Evolutionary conservation across 441 rosid genomes (phyloP).

Genomic region (Cnidoscolus chayamansa): DNA sequence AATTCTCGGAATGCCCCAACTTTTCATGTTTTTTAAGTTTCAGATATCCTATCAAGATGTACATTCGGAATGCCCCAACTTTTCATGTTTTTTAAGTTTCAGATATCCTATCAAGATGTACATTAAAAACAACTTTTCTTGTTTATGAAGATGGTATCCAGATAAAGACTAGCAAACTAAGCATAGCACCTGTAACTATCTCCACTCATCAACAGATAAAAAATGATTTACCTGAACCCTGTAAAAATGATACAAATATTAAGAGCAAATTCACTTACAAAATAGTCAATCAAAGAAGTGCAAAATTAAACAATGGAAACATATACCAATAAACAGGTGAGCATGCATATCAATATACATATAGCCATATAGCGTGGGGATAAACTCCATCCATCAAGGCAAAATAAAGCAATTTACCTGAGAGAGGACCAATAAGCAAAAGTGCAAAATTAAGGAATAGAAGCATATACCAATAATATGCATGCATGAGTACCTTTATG

Average conservation of each 20-base stretch:
- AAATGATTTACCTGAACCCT: not conserved
- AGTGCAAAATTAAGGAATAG: not conserved
- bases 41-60: no score
- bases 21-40: no score
- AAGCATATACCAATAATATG: not conserved
- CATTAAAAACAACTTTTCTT: no score
- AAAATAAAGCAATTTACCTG: not conserved
- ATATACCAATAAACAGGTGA: not conserved
- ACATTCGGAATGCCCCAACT: constrained; percentile 34
- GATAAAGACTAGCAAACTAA: not conserved
- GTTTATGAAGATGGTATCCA: not conserved
- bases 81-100: no score
- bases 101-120: no score
- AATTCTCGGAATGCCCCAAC: constrained; percentile 15
- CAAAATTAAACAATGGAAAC: not conserved
- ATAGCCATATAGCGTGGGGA: not conserved
- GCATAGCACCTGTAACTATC: constrained; percentile 7
- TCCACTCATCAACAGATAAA: not conserved
- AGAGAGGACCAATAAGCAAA: not conserved
- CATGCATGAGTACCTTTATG: no score
- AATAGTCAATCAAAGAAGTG: not conserved
- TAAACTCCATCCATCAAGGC: not conserved
- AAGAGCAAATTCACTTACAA: not conserved
- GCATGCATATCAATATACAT: not conserved
- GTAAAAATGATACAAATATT: not conserved